Base-by-base conservation (phyloP, 495 filamentous ascomycete genomes). In the Hypoxylon lienhwacheense region DNA sequence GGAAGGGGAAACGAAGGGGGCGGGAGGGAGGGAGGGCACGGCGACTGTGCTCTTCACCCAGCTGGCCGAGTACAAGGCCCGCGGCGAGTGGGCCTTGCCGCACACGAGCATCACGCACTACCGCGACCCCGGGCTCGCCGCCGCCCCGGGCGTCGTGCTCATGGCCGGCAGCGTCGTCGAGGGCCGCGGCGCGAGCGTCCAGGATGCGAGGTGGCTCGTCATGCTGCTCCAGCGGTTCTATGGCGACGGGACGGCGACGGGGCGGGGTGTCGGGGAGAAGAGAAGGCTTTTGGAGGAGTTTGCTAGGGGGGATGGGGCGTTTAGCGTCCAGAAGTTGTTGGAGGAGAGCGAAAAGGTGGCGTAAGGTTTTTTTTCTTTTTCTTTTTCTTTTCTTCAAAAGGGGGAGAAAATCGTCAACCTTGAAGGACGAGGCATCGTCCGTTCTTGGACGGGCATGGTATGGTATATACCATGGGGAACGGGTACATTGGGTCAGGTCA, bases 141-240 rank as follows among this genome's bases (percentile, higher is more conserved):
- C 78, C 48, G 73, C 78, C 2, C 88, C 90, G 60, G 87, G 82
- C 5, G 60, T 96, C 35, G 90, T 97, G 21, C 73, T 98, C 34
- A 81, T 96, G 78, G 84, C 90, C 58, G 93, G 93, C 1, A 73
- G 75, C 51, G 87, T 98, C 22, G 76, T 88, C 55, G 84, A 86
- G 39, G 86, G 87, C 2, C 68, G 84, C 6, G 92, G 93, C 1
- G 82, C 97, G 10, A 85, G 75, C 12, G 84, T 87, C 1, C 76
- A 89, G 11, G 86, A 97, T 65, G 90, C 87, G 19, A 82, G 81
- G 68, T 96, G 87, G 90, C 66, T 98, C 61, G 78, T 95, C n/a
- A 88, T 95, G 79, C 89, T 90, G 36, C 70, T 98, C 74, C 93
- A 97, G 79, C 85, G 89, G 70, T 98, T 97, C 69, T 98, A 97